Evolutionary conservation across 1,284 basidiomycete species (phyloP).

Genomic region (Mycena sp.): DNA sequence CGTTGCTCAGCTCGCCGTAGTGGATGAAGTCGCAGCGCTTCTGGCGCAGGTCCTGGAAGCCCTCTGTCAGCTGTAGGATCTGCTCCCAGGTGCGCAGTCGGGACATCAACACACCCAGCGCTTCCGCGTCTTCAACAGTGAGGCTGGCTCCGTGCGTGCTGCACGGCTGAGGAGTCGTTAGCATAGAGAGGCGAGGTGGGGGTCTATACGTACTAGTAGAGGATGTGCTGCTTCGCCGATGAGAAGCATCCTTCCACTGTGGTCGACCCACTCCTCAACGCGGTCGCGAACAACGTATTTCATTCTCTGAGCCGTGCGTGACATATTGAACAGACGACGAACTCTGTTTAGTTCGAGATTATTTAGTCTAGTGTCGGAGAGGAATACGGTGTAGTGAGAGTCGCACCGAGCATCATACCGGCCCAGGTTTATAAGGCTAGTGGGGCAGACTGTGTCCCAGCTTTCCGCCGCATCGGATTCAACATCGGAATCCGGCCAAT

Average conservation of each 20-base stretch:
- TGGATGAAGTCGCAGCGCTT: slow-evolving; percentile 49
- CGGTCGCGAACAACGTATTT: slow-evolving; percentile 40
- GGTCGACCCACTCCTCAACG: slow-evolving; percentile 50
- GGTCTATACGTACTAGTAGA: slow-evolving; percentile 42
- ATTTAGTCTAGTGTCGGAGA: no score
- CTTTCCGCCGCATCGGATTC: no score
- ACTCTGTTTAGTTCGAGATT: no score
- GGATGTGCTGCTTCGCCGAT: slow-evolving; percentile 62
- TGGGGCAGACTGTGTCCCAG: no score
- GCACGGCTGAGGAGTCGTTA: slow-evolving; percentile 41
- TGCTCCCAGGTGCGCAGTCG: slow-evolving; percentile 50
- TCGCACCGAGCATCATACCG: no score
- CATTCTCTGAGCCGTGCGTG: slow-evolving; percentile 36
- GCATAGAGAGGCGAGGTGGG: background rate
- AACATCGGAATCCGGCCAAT: no score
- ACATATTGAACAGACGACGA: slow-evolving; percentile 37
- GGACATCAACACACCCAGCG: slow-evolving; percentile 57
- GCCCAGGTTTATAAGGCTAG: no score
- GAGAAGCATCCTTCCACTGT: slow-evolving; percentile 50
- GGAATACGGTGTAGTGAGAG: no score
- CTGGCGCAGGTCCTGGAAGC: slow-evolving; percentile 56
- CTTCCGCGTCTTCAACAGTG: slow-evolving; percentile 53
- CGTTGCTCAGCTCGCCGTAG: slow-evolving; percentile 47
- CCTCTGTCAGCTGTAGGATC: slow-evolving; percentile 52
- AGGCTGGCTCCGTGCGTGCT: slow-evolving; percentile 45